Percentiles rank a stretch among this genome's conserved stretches.
Evolutionary conservation across 192 early-diverging fungal genomes (phyloP).

Genomic region (Podila minutissima): DNA sequence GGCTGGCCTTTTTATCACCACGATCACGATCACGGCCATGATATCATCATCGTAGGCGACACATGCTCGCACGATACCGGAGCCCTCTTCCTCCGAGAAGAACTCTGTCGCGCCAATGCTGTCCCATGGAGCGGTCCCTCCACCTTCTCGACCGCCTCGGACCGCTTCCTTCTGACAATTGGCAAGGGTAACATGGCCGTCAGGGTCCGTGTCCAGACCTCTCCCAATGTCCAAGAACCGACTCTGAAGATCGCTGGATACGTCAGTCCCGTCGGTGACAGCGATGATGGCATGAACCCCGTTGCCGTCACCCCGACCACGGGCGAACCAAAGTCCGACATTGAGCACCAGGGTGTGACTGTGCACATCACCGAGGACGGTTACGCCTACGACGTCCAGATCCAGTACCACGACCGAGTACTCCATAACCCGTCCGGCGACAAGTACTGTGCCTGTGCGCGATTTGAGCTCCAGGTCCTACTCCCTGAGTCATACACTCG

Average conservation of each 20-base stretch:
- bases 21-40: not conserved
- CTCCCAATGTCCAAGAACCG: slow-evolving; percentile 4
- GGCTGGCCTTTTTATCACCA: too few relatives aligned
- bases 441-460: slow-evolving; percentile 18
- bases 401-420: slow-evolving; percentile 25
- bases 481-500: slow-evolving; percentile 16
- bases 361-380: slow-evolving; percentile 4
- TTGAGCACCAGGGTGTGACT: slow-evolving; percentile 9
- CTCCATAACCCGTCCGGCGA: not conserved
- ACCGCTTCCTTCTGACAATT: slow-evolving; percentile 16
- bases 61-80: not conserved
- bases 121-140: slow-evolving; percentile 19
- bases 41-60: not conserved
- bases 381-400: slow-evolving; percentile 6
- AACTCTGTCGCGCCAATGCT: not conserved
- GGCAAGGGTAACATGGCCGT: slow-evolving; percentile 8
- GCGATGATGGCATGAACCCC: not conserved
- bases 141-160: slow-evolving; percentile 3
- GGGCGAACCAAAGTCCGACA: not conserved
- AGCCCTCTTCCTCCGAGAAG: not conserved
- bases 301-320: not conserved
- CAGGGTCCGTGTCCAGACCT: slow-evolving; percentile 2
- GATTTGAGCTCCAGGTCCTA: slow-evolving; percentile 4
- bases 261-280: slow-evolving; percentile 7
- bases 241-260: slow-evolving; percentile 15